phyloP scores from a whole-genome alignment of 2,329 filamentous ascomycete genomes.

The Periglandula ipomoeae region DNA sequence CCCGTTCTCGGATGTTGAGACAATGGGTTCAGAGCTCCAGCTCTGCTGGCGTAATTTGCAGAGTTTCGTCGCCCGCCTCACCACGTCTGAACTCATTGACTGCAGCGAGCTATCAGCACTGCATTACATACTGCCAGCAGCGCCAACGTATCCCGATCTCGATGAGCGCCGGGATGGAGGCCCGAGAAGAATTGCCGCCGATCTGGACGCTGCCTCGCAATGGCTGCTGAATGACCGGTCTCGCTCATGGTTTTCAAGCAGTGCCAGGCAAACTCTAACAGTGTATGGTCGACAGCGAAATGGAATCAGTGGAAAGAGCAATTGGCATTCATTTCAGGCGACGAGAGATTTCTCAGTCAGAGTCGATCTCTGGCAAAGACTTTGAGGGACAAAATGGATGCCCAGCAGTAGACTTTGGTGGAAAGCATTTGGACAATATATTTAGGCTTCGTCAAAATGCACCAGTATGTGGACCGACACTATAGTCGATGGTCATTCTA shows the following conservation, averaged over 20 bases:
- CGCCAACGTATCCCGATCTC: slow-evolving; percentile 7
- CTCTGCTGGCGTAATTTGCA: slow-evolving; percentile 10
- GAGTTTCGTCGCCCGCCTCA: slow-evolving; percentile 9
- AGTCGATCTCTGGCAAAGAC: slow-evolving; percentile 5
- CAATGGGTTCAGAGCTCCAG: slow-evolving; percentile 5
- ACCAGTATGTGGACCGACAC: too few relatives aligned
- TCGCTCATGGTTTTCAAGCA: slow-evolving; percentile 5
- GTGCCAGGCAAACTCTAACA: background rate
- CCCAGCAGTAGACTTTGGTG: background rate
- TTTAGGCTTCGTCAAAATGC: too few relatives aligned
- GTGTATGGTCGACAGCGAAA: slow-evolving; percentile 5
- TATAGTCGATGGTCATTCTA: too few relatives aligned
- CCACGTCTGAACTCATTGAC: slow-evolving; percentile 6
- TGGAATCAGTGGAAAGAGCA: slow-evolving; percentile 8
- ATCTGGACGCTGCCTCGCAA: slow-evolving; percentile 9
- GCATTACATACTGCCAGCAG: slow-evolving; percentile 6
- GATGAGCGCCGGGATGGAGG: slow-evolving; percentile 5
- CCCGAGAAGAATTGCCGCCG: slow-evolving; percentile 6
- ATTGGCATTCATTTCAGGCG: slow-evolving; percentile 5
- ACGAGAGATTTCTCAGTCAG: slow-evolving; percentile 6
- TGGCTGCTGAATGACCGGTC: slow-evolving; percentile 6
- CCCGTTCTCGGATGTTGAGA: slow-evolving; percentile 10
- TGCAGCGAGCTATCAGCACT: slow-evolving; percentile 8
- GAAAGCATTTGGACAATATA: too few relatives aligned
- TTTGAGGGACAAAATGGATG: slow-evolving; percentile 4